Conservation (phyloP, 2,329 filamentous ascomycete species). For the Colletotrichum caudatum region DNA sequence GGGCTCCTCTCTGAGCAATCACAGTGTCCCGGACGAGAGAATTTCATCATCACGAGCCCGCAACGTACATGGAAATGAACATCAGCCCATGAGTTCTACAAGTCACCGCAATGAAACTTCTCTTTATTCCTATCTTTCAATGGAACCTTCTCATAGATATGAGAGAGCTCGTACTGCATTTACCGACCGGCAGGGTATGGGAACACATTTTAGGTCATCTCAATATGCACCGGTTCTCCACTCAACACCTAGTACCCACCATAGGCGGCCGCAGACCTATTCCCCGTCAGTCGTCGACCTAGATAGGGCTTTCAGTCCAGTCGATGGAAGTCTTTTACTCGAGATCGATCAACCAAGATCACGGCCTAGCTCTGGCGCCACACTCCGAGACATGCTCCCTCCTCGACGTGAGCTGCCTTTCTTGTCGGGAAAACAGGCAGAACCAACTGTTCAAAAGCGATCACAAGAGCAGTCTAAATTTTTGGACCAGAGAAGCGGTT, state of each 20-base stretch:
- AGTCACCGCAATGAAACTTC: not conserved
- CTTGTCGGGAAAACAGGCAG: not conserved
- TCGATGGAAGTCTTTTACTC: not conserved
- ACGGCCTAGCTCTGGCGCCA: not conserved
- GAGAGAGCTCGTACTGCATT: conserved; percentile 4
- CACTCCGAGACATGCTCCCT: conserved; percentile 16
- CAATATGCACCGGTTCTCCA: not conserved
- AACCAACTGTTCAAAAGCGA: not conserved
- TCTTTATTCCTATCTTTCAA: not conserved
- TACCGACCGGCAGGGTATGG: not conserved
- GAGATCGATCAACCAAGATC: not conserved
- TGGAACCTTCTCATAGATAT: not conserved
- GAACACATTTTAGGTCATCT: not conserved
- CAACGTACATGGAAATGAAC: not conserved
- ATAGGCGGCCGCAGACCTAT: not conserved
- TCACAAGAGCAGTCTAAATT: not conserved
- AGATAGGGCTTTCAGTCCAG: not conserved
- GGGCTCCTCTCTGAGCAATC: not conserved
- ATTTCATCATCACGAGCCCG: not conserved
- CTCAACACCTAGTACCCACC: not conserved
- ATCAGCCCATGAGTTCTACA: not conserved
- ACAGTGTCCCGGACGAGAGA: not conserved
- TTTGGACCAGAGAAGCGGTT: not conserved
- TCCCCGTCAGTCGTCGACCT: not conserved
- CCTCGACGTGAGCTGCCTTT: conserved; percentile 19